Percentiles rank a stretch among this genome's conserved stretches.
Evolutionary conservation across 140 eudicot species (phyloP).

Genomic region (Oenanthe javanica): DNA sequence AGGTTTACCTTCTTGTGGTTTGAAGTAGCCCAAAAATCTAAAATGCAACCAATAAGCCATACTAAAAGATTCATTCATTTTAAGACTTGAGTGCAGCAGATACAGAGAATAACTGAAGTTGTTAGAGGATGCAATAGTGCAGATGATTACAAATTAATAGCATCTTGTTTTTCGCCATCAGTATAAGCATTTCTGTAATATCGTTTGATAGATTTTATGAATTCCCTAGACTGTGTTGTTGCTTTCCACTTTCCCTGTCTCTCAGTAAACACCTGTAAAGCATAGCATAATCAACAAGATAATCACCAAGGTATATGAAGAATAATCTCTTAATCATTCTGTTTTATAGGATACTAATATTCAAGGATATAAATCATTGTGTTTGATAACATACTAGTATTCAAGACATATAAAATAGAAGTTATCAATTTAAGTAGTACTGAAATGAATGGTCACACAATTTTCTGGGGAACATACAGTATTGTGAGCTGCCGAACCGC

Average conservation of each 20-base stretch:
- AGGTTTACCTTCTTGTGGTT: constrained; percentile 94
- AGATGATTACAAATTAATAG: constrained; percentile 65
- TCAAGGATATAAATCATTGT: background rate
- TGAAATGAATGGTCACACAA: background rate
- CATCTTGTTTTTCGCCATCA: constrained; percentile 99
- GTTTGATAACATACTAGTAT: background rate
- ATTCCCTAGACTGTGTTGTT: constrained; percentile 93
- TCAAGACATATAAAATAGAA: background rate
- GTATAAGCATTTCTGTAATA: constrained; percentile 95
- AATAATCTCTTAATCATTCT: background rate
- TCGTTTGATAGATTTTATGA: constrained; percentile 82
- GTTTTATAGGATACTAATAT: background rate
- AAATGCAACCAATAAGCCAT: constrained; percentile 4
- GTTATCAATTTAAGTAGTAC: background rate
- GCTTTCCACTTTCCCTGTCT: constrained; percentile 99
- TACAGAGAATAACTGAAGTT: background rate
- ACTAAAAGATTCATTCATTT: background rate
- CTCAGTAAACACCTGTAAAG: constrained; percentile 71
- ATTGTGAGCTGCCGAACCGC: constrained; percentile 99
- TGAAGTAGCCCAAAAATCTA: constrained; percentile 93
- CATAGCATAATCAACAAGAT: background rate
- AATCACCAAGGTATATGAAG: background rate
- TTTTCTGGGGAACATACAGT: constrained; percentile 43
- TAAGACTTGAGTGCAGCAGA: background rate
- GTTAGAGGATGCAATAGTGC: constrained; percentile 5